Evolutionary conservation across 1,284 basidiomycete species (phyloP).

Genomic region (Boletus semigastroideus): DNA sequence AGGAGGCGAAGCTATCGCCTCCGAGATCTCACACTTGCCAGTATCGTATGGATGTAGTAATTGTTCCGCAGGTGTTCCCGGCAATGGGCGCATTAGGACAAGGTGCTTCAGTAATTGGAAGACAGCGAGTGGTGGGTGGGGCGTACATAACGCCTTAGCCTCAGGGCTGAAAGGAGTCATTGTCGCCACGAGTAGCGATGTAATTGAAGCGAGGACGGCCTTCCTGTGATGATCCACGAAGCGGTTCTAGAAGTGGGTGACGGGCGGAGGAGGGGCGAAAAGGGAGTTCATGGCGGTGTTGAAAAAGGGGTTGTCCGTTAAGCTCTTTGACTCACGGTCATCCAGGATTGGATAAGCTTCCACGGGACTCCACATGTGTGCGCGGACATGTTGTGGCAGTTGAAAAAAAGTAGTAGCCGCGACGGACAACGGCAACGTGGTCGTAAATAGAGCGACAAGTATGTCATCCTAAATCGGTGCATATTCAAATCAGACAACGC

Average conservation of each 20-base stretch:
- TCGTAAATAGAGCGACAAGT: conserved; percentile 36
- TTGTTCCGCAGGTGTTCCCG: conserved; percentile 30
- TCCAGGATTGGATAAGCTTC: conserved; percentile 36
- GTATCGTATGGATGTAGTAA: conserved; percentile 26
- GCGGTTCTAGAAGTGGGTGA: conserved; percentile 12
- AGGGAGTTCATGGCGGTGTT: conserved; percentile 15
- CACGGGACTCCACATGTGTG: conserved; percentile 34
- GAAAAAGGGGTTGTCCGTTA: conserved; percentile 35
- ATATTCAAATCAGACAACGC: conserved; percentile 41
- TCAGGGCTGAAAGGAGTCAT: conserved; percentile 12
- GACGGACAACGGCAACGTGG: conserved; percentile 46
- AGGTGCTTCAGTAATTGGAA: conserved; percentile 17
- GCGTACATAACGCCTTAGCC: conserved; percentile 15
- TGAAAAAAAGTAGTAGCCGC: conserved; percentile 30
- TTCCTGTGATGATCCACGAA: conserved; percentile 31
- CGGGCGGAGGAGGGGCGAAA: conserved; percentile 8
- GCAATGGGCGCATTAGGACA: conserved; percentile 28
- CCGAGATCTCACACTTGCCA: conserved; percentile 35
- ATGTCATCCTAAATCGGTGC: conserved; percentile 33
- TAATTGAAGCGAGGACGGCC: not conserved
- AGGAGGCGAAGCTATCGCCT: conserved; percentile 34
- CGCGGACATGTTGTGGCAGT: conserved; percentile 34
- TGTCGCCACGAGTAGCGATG: conserved; percentile 9
- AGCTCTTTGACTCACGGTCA: conserved; percentile 37
- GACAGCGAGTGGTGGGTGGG: conserved; percentile 12